Conservation (phyloP, 805 yeast species). For the Trichomonascus vanleenenianus region DNA sequence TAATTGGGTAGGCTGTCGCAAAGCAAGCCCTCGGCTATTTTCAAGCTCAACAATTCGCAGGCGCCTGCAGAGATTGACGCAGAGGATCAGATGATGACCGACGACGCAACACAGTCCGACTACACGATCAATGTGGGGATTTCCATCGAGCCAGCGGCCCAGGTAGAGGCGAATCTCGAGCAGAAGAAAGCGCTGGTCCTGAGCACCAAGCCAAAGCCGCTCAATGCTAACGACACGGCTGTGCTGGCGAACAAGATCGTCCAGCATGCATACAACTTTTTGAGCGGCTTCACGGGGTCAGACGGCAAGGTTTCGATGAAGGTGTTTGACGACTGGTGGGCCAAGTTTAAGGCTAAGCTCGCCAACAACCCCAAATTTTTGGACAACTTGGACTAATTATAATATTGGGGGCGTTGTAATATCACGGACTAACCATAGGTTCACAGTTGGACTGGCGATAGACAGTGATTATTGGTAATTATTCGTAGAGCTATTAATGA, state of each 20-base stretch:
- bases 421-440: background rate
- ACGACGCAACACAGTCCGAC: slow-evolving; percentile 37
- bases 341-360: slow-evolving; percentile 67
- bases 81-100: slow-evolving; percentile 53
- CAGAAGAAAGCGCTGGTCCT: slow-evolving; percentile 28
- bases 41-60: slow-evolving; percentile 52
- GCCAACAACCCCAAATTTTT: slow-evolving; percentile 77
- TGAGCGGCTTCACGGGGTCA: slow-evolving; percentile 78
- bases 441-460: no score
- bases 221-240: slow-evolving; percentile 41
- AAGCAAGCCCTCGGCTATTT: slow-evolving; percentile 84
- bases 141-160: slow-evolving; percentile 73
- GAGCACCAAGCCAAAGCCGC: background rate
- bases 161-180: slow-evolving; percentile 53
- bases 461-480: no score
- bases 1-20: slow-evolving; percentile 23
- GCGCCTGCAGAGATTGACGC: slow-evolving; percentile 9
- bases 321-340: slow-evolving; percentile 92
- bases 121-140: slow-evolving; percentile 58
- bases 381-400: slow-evolving; percentile 35
- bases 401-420: background rate
- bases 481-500: no score
- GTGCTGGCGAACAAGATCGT: slow-evolving; percentile 79
- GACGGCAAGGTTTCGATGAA: slow-evolving; percentile 80
- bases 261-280: slow-evolving; percentile 82